Conservation (phyloP, 2,329 filamentous ascomycete genomes). For the Trichoderma guizhouense region DNA sequence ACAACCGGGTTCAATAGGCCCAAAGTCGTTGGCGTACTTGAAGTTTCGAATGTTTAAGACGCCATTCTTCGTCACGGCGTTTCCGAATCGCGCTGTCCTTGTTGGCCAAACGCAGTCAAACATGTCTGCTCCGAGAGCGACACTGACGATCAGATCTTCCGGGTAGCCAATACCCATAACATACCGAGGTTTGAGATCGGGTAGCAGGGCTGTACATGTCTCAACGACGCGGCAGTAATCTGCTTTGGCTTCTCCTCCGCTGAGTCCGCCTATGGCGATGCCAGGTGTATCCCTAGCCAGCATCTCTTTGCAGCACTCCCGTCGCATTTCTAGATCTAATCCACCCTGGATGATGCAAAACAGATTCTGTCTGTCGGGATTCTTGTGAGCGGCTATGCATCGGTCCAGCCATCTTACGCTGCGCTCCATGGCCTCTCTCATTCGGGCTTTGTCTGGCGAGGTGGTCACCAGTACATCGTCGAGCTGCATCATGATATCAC, state of each 20-base stretch:
- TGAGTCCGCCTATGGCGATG: conserved; percentile 92
- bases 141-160: conserved; percentile 89
- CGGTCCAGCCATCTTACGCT: conserved; percentile 95
- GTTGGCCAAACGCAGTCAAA: conserved; percentile 99
- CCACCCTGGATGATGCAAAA: conserved; percentile 99
- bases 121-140: conserved; percentile 96
- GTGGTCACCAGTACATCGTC: conserved; percentile 98
- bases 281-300: conserved; percentile 86
- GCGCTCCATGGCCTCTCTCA: conserved; percentile 91
- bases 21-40: conserved; percentile 73
- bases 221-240: conserved; percentile 89
- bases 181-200: conserved; percentile 91
- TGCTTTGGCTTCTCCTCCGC: conserved; percentile 89
- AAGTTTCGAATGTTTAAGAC: conserved; percentile 81
- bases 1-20: conserved; percentile 79
- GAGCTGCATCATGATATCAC: conserved; percentile 99
- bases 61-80: conserved; percentile 78
- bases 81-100: conserved; percentile 90
- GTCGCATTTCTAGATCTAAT: conserved; percentile 79
- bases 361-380: conserved; percentile 80
- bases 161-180: conserved; percentile 99
- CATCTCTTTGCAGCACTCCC: conserved; percentile 83
- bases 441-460: conserved; percentile 80
- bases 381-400: conserved; percentile 85
- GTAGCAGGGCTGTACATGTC: conserved; percentile 79